Evolutionary conservation across 2,329 filamentous ascomycete species (phyloP).

Genomic region (Penicillium sp.): DNA sequence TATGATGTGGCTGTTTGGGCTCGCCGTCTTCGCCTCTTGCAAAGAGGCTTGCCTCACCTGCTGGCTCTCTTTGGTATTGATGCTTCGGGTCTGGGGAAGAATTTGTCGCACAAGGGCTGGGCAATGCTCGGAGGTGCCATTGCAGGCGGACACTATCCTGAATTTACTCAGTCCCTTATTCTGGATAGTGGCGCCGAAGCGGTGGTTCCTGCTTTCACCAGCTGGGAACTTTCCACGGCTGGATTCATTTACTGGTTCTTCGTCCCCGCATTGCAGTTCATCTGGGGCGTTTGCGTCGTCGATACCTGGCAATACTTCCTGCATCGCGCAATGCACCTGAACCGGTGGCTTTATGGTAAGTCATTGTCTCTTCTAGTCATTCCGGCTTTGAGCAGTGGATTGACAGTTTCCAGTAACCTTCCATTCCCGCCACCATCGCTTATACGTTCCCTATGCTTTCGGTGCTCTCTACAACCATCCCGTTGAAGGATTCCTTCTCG

Average conservation of each 20-base stretch:
- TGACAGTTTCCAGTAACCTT: slow-evolving; percentile 56
- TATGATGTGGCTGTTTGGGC: slow-evolving; percentile 90
- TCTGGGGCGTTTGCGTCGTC: slow-evolving; percentile 63
- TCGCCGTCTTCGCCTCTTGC: slow-evolving; percentile 66
- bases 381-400: slow-evolving; percentile 17
- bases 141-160: slow-evolving; percentile 72
- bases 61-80: slow-evolving; percentile 68
- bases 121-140: slow-evolving; percentile 67
- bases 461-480: slow-evolving; percentile 98
- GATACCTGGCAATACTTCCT: slow-evolving; percentile 99
- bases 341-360: slow-evolving; percentile 92
- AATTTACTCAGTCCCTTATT: slow-evolving; percentile 54
- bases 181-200: slow-evolving; percentile 42
- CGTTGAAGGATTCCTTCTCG: slow-evolving; percentile 83
- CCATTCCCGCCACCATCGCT: slow-evolving; percentile 88
- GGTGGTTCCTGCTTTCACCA: slow-evolving; percentile 62
- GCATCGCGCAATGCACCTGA: slow-evolving; percentile 93
- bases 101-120: slow-evolving; percentile 56
- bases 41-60: slow-evolving; percentile 68
- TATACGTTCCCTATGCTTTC: slow-evolving; percentile 96
- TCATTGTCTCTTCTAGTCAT: too few relatives aligned
- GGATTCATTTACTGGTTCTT: slow-evolving; percentile 69
- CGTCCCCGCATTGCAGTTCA: slow-evolving; percentile 69
- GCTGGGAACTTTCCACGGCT: slow-evolving; percentile 69
- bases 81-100: slow-evolving; percentile 64